A percentile compares a stretch with the other conserved stretches of the same genome.
Evolutionary conservation across 2,329 filamentous ascomycete genomes (phyloP).

Genomic region (Fusarium brevicatenulatum): DNA sequence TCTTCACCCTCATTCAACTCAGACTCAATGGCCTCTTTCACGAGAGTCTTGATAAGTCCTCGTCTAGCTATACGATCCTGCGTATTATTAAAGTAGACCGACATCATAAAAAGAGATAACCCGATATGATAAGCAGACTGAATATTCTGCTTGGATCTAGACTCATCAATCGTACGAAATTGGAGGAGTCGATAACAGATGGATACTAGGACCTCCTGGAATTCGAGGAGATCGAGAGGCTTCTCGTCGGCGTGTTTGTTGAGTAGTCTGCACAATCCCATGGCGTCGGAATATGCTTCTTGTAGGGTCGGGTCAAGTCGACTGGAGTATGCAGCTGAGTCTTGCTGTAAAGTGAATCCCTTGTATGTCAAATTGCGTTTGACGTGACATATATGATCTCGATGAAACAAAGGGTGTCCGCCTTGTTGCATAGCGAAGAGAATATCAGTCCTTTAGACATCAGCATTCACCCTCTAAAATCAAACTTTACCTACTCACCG

Average conservation of each 20-base stretch:
- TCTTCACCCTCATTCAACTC: accelerated
- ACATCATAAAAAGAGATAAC: background rate
- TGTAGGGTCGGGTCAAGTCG: accelerated
- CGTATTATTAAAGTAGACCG: background rate
- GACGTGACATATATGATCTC: background rate
- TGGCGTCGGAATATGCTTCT: background rate
- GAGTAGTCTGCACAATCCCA: background rate
- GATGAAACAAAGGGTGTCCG: background rate
- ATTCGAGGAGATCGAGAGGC: background rate
- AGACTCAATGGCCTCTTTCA: background rate
- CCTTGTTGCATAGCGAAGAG: slow-evolving; percentile 6
- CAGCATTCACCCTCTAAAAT: accelerated
- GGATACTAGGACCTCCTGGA: background rate
- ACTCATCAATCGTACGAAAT: background rate
- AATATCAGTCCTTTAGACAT: slow-evolving; percentile 1
- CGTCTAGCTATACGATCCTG: background rate
- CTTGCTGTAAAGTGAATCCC: background rate
- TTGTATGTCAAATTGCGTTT: accelerated
- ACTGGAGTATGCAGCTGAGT: accelerated
- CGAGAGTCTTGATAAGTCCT: background rate
- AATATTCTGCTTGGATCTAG: background rate
- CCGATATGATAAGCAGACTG: background rate
- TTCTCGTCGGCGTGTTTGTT: background rate
- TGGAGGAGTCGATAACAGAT: background rate
- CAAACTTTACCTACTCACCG: background rate